A percentile compares a stretch with the other conserved stretches of the same genome.
Evolutionary conservation across 2,329 filamentous ascomycete genomes (phyloP).

Genomic region (Paecilomyces sp.): DNA sequence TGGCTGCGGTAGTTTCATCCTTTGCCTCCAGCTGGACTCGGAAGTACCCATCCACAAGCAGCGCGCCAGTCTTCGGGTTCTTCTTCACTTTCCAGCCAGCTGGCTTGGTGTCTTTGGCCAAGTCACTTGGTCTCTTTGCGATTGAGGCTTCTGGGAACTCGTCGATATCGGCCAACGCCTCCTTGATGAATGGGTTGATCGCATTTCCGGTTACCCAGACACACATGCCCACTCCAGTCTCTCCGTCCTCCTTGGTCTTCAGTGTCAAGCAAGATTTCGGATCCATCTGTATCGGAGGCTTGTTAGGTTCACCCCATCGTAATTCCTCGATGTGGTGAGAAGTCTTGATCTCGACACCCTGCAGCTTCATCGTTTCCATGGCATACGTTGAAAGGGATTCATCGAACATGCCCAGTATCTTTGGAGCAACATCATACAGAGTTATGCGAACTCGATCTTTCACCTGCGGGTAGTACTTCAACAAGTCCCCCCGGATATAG

Average conservation of each 20-base stretch:
- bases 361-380: conserved; percentile 39
- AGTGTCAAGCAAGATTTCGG: conserved; percentile 38
- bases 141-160: conserved; percentile 8
- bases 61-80: conserved; percentile 24
- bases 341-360: conserved; percentile 47
- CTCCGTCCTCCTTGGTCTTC: conserved; percentile 50
- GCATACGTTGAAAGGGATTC: conserved; percentile 44
- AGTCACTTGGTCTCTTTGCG: conserved; percentile 6
- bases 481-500: conserved; percentile 44
- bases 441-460: conserved; percentile 42
- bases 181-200: conserved; percentile 48
- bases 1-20: conserved; percentile 7
- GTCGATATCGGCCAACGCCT: conserved; percentile 25
- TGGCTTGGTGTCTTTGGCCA: conserved; percentile 6
- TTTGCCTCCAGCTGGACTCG: conserved; percentile 37
- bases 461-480: conserved; percentile 42
- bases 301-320: conserved; percentile 35
- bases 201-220: conserved; percentile 54
- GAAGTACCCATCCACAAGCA: conserved; percentile 45
- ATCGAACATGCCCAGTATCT: conserved; percentile 49
- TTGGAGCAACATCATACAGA: conserved; percentile 49
- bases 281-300: conserved; percentile 14
- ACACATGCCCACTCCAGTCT: conserved; percentile 53
- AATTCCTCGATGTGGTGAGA: conserved; percentile 45
- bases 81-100: conserved; percentile 36